Evolutionary conservation across 164 flowering plant genomes (phyloP).

Genomic region (Annona cherimola): DNA sequence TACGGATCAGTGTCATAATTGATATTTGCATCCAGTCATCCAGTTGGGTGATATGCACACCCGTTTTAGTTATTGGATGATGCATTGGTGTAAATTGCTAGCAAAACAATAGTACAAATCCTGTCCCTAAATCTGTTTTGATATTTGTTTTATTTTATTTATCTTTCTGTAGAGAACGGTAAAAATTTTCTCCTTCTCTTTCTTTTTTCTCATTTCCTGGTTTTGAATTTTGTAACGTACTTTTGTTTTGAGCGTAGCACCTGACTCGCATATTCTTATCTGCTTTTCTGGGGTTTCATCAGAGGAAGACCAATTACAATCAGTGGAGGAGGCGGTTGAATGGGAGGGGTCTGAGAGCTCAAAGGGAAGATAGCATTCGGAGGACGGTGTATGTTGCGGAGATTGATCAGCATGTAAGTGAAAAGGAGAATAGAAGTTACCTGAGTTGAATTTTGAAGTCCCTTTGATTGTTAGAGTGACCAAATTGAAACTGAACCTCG

Average conservation of each 20-base stretch:
- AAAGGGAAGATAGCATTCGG: conserved; percentile 75
- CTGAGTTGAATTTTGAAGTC: background rate
- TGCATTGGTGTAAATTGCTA: background rate
- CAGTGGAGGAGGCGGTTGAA: conserved; percentile 65
- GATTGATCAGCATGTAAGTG: conserved; percentile 75
- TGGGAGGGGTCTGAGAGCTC: conserved; percentile 58
- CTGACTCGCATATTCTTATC: background rate
- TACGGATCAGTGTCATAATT: background rate
- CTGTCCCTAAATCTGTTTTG: background rate
- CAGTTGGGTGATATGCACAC: background rate
- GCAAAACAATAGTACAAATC: background rate
- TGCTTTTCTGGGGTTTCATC: background rate
- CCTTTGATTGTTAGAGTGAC: background rate
- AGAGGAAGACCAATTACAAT: conserved; percentile 54
- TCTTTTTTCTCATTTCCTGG: background rate
- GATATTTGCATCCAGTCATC: background rate
- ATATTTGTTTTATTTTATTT: too few relatives aligned
- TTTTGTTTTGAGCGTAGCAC: background rate
- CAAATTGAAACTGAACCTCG: background rate
- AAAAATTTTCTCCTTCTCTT: background rate
- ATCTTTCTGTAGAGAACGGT: background rate
- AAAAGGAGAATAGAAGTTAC: too few relatives aligned
- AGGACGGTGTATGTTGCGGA: conserved; percentile 98
- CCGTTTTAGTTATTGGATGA: background rate
- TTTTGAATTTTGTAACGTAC: background rate